Percentiles rank a stretch among this genome's conserved stretches.
Conservation (phyloP, 352 stramenopile species). For the Phytophthora sojae region DNA sequence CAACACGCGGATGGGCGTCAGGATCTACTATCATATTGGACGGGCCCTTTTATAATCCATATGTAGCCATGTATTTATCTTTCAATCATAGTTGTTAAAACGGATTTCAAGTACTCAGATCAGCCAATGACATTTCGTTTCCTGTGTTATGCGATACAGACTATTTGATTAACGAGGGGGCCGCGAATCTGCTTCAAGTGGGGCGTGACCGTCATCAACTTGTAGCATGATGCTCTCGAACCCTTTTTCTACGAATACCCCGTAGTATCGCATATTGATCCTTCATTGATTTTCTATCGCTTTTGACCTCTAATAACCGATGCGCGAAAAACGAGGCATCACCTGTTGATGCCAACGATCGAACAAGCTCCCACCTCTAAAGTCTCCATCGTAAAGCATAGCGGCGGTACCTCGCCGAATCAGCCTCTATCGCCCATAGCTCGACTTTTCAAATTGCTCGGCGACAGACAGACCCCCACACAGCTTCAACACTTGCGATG, state of each 20-base stretch:
- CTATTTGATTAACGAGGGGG: background rate
- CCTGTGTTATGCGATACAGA: background rate
- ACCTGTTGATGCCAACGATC: slow-evolving; percentile 26
- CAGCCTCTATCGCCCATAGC: background rate
- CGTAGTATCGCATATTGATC: background rate
- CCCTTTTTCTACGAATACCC: background rate
- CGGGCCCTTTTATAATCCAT: background rate
- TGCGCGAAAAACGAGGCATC: background rate
- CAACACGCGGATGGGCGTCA: background rate
- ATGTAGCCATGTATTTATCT: background rate
- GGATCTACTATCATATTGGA: background rate
- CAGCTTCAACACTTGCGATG: slow-evolving; percentile 6
- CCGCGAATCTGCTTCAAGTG: background rate
- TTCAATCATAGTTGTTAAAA: background rate
- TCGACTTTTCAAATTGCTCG: slow-evolving; percentile 31
- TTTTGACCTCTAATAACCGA: background rate
- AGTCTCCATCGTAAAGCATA: background rate
- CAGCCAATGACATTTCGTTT: background rate
- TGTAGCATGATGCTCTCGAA: slow-evolving; percentile 7
- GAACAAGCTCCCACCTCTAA: slow-evolving; percentile 3
- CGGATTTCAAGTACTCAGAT: background rate
- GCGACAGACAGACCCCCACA: background rate
- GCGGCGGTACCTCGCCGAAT: slow-evolving; percentile 1
- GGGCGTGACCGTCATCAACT: slow-evolving; percentile 19
- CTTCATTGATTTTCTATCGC: background rate